Evolutionary conservation across 1,284 basidiomycete species (phyloP).

Genomic region (Chalciporus sp.): DNA sequence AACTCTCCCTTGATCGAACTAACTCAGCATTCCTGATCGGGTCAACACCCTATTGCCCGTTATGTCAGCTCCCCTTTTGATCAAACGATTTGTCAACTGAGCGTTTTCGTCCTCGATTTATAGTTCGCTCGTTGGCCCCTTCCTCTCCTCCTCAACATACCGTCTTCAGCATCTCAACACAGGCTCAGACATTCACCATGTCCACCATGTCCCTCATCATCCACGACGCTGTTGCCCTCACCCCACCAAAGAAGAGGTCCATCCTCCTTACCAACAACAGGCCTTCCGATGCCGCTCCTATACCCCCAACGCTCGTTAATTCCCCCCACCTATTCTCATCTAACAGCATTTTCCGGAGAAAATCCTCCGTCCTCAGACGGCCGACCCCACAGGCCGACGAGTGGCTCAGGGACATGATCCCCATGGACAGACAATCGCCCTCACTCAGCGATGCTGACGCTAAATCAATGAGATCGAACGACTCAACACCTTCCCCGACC

Average conservation of each 20-base stretch:
- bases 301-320: constrained; percentile 57
- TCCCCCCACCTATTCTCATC: constrained; percentile 56
- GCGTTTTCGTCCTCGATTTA: constrained; percentile 17
- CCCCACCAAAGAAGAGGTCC: constrained; percentile 19
- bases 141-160: constrained; percentile 15
- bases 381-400: constrained; percentile 54
- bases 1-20: constrained; percentile 23
- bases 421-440: constrained; percentile 30
- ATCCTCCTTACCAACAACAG: constrained; percentile 13
- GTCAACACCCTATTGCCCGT: constrained; percentile 13
- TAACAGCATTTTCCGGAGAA: constrained; percentile 48
- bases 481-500: constrained; percentile 25
- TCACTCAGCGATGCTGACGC: constrained; percentile 12
- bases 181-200: constrained; percentile 15
- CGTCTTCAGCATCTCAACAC: background rate
- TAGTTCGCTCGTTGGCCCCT: constrained; percentile 1
- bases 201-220: constrained; percentile 11
- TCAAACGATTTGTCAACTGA: constrained; percentile 29
- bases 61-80: constrained; percentile 28
- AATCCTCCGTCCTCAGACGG: constrained; percentile 32
- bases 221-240: constrained; percentile 13
- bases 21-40: constrained; percentile 16
- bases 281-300: constrained; percentile 38
- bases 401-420: constrained; percentile 65
- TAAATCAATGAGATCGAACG: constrained; percentile 16